Conservation (phyloP, 495 filamentous ascomycete genomes). For the Neurospora sp. region DNA sequence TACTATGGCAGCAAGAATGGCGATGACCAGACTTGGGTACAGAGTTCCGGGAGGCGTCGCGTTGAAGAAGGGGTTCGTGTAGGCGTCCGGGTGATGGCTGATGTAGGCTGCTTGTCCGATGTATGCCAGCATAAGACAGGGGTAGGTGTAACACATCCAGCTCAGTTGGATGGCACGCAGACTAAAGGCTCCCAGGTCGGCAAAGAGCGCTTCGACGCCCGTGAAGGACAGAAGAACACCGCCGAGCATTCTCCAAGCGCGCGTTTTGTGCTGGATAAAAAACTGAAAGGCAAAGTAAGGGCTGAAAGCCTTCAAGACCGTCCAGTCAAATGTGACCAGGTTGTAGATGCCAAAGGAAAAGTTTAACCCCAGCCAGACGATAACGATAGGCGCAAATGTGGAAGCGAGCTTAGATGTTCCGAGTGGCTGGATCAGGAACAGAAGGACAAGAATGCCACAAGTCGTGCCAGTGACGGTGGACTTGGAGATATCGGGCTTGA, state of each 20-base stretch:
- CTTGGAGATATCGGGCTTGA: conserved; percentile 34
- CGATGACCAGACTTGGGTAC: conserved; percentile 54
- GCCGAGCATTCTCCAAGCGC: conserved; percentile 58
- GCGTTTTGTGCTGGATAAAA: conserved; percentile 48
- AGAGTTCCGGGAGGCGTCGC: conserved; percentile 54
- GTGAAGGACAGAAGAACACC: conserved; percentile 64
- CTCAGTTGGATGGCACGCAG: conserved; percentile 51
- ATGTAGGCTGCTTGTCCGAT: conserved; percentile 68
- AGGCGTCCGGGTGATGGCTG: conserved; percentile 46
- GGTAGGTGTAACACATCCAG: conserved; percentile 54
- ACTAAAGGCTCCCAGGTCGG: conserved; percentile 62
- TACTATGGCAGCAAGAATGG: conserved; percentile 60
- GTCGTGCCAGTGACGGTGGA: conserved; percentile 54
- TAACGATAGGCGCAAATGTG: conserved; percentile 61
- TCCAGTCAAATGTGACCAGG: conserved; percentile 49
- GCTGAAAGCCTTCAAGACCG: conserved; percentile 59
- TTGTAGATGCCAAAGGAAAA: conserved; percentile 61
- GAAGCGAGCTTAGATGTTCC: conserved; percentile 55
- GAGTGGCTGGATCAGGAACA: conserved; percentile 62
- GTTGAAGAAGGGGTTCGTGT: conserved; percentile 64
- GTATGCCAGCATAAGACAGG: conserved; percentile 61
- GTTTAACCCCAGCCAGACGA: conserved; percentile 65
- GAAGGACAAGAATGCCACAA: conserved; percentile 56
- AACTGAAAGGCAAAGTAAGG: conserved; percentile 54
- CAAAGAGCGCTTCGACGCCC: conserved; percentile 66